Percentiles rank a stretch among this genome's conserved stretches.
Conservation (phyloP, 305 asterid species). For the Nicotiana rustica region DNA sequence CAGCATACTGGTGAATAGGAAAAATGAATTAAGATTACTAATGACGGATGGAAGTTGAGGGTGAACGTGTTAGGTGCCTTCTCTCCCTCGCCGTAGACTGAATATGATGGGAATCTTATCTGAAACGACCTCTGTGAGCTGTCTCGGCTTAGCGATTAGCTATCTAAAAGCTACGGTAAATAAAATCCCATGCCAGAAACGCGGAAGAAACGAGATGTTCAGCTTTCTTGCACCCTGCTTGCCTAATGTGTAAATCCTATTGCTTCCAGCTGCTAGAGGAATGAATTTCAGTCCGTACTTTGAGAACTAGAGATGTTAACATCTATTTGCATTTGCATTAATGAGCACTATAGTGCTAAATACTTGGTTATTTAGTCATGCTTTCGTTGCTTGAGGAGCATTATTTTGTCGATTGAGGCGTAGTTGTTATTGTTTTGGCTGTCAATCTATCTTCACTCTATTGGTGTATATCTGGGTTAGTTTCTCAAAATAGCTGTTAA, state of each 20-base stretch:
- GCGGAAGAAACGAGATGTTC: conserved; percentile 14
- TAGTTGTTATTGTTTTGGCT: background rate
- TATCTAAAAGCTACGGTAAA: background rate
- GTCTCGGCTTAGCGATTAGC: background rate
- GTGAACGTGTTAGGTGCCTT: conserved; percentile 10
- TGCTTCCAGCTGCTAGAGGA: background rate
- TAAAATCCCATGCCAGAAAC: background rate
- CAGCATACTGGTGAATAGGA: conserved; percentile 27
- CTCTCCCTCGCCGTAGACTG: conserved; percentile 13
- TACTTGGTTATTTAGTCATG: background rate
- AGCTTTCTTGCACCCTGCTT: background rate
- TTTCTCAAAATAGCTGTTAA: background rate
- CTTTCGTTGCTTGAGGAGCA: background rate
- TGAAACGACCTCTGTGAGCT: background rate
- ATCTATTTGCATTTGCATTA: conserved; percentile 18
- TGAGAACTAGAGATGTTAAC: background rate
- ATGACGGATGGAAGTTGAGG: conserved; percentile 29
- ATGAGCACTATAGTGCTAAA: conserved; percentile 3
- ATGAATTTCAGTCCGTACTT: background rate
- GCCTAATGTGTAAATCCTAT: background rate
- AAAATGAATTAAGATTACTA: conserved; percentile 30
- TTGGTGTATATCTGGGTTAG: background rate
- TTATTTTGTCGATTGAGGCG: background rate
- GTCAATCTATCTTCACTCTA: background rate
- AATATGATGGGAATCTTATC: conserved; percentile 22